Percentiles rank a stretch among this genome's conserved stretches.
These are phyloP conservation scores for Claviceps sp. DNA, from an alignment of 2,329 filamentous ascomycete genomes.

Conservation along the genomic window DNA sequence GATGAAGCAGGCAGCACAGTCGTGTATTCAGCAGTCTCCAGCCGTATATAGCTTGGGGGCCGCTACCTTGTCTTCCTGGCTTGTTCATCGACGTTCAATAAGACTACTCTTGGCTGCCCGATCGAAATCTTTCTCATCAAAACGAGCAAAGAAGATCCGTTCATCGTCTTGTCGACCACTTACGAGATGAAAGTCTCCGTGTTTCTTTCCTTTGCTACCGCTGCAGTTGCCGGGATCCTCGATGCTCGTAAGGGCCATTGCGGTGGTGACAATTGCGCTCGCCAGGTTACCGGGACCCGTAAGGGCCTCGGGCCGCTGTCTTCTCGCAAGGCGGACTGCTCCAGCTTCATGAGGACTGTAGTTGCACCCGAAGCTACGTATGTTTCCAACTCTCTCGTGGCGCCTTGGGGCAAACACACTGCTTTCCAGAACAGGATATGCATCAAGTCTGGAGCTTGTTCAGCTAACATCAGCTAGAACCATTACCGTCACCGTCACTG, in stretches of 20 bases:
- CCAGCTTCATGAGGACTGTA: conserved; percentile 26
- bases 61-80: neutral
- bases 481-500: conserved; percentile 25
- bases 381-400: conserved; percentile 8
- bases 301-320: conserved; percentile 20
- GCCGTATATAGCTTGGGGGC: neutral
- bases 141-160: neutral
- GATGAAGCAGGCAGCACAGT: neutral
- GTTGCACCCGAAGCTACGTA: conserved; percentile 28
- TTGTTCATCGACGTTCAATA: neutral
- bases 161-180: neutral
- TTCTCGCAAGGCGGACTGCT: conserved; percentile 26
- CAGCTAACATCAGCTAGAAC: conserved; percentile 11
- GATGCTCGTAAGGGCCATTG: conserved; percentile 22
- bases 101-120: neutral
- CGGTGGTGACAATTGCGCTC: conserved; percentile 32
- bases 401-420: neutral
- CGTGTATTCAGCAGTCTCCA: neutral
- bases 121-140: neutral
- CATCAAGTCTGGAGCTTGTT: neutral
- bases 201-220: conserved; percentile 23
- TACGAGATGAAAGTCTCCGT: conserved; percentile 26
- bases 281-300: conserved; percentile 30
- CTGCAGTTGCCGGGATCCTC: conserved; percentile 22
- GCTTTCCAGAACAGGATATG: neutral